Evolutionary conservation across 768 basidiomycete species (phyloP).

Genomic region (Leccinum fibrillosum): DNA sequence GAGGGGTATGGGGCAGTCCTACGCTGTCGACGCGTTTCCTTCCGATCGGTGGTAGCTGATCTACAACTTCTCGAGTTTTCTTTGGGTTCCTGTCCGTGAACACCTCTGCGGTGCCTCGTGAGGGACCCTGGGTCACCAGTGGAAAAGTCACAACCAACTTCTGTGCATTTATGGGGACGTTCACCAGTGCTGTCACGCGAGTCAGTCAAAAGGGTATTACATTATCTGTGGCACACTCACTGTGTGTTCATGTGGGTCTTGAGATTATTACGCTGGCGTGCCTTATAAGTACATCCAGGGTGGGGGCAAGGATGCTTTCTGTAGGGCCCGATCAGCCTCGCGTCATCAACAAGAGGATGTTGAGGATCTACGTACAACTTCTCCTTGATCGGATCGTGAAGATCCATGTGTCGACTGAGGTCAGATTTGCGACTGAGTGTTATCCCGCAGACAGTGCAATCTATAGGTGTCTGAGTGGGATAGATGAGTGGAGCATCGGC

Average conservation of each 20-base stretch:
- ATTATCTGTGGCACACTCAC: constrained; percentile 17
- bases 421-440: constrained; percentile 25
- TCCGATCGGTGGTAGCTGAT: neutral
- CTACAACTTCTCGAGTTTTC: neutral
- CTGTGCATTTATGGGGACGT: constrained; percentile 16
- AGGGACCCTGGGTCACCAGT: constrained; percentile 22
- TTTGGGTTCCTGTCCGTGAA: constrained; percentile 20
- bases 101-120: constrained; percentile 18
- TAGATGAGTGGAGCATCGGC: neutral
- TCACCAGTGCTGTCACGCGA: constrained; percentile 7
- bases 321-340: constrained; percentile 1
- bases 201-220: neutral
- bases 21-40: neutral
- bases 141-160: constrained; percentile 10
- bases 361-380: constrained; percentile 17
- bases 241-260: constrained; percentile 28
- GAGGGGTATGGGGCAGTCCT: constrained; percentile 5
- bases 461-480: neutral
- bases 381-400: constrained; percentile 23
- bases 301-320: constrained; percentile 27
- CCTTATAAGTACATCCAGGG: constrained; percentile 15
- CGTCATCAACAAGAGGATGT: neutral
- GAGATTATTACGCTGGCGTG: constrained; percentile 29
- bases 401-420: constrained; percentile 26
- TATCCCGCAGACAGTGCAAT: constrained; percentile 16